Base-by-base conservation (phyloP, 2,329 filamentous ascomycete species). In the Penicillium sp. region DNA sequence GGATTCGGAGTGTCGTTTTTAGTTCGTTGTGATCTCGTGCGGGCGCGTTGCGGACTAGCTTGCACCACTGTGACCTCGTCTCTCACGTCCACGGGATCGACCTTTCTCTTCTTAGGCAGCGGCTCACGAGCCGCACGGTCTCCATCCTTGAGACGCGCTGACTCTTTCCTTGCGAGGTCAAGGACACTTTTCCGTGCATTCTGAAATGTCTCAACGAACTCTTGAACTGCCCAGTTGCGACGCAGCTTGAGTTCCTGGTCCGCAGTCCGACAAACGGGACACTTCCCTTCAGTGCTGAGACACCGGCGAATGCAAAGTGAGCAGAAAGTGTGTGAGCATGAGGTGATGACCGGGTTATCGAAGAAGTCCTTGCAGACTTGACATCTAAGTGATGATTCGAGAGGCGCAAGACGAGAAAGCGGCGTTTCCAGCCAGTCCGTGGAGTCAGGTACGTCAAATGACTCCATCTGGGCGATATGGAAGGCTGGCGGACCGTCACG, bases 281-380 rank as follows among this genome's bases (percentile, higher is more conserved):
- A 99, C 72, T 89, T 91, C 7, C 91, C 89, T 60, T 97, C 91
- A 26, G 84, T 82, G 2, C 87, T 87, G 1, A 99, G 80, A 54
- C 89, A 91, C 56, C 92, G 83, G 24, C 94, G 88, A 69, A 99
- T 97, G 71, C 94, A 99, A 47, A 96, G 77, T 6, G 93, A 97
- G 79, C 94, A 99, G 68, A 99, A 99, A 0, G 94, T 97, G 70
- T 99, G 94, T 47, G 85, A 89, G 75, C 94, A 99, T 1, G 90
- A 89, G 1, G 94, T 99, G 56, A 97, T 87, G 84, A 99, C 94
- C 0, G 94, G 94, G 44, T 91, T 96, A 55, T 85, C 85, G 77
- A 90, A 97, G 74, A 97, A 96, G 72, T 99, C 95, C 70, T 97
- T 97, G 83, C 94, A 99, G 54, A 99, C 89, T 73, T 97, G 90